Evolutionary conservation across 129 eudicot genomes (phyloP).

Genomic region (Saussurea involucrata): DNA sequence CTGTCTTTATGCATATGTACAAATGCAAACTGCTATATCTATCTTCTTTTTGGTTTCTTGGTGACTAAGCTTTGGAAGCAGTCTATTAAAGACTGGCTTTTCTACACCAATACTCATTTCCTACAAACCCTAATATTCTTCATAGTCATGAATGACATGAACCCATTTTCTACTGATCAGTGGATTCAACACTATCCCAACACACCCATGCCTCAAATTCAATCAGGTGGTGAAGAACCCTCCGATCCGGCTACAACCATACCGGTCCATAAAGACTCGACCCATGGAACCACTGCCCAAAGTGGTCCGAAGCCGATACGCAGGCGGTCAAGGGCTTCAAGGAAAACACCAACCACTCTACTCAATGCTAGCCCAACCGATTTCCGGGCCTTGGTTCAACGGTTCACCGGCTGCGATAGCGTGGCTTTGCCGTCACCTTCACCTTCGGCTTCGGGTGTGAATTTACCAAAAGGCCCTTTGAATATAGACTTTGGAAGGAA

Average conservation of each 20-base stretch:
- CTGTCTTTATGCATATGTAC: background rate
- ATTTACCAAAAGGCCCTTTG: conserved; percentile 49
- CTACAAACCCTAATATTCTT: conserved; percentile 3
- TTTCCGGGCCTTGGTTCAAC: conserved; percentile 59
- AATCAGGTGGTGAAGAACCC: background rate
- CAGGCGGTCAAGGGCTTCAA: conserved; percentile 42
- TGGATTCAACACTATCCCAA: conserved; percentile 32
- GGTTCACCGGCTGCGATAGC: conserved; percentile 47
- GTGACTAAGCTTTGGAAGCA: background rate
- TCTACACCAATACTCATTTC: conserved; percentile 6
- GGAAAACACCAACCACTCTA: conserved; percentile 42
- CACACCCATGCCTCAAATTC: conserved; percentile 11
- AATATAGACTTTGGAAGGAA: conserved; percentile 40
- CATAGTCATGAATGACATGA: conserved; percentile 25
- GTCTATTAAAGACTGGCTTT: conserved; percentile 20
- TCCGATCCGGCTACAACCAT: background rate
- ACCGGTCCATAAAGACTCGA: conserved; percentile 8
- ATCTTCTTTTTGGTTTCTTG: conserved; percentile 15
- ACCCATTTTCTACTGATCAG: conserved; percentile 19
- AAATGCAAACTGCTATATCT: background rate
- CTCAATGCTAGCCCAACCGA: conserved; percentile 45
- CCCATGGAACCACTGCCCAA: conserved; percentile 17
- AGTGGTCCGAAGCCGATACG: conserved; percentile 25
- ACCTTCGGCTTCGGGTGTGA: conserved; percentile 5
- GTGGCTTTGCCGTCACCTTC: background rate